Base-by-base conservation (phyloP, 192 early-diverging fungal genomes). In the Linnemannia exigua region DNA sequence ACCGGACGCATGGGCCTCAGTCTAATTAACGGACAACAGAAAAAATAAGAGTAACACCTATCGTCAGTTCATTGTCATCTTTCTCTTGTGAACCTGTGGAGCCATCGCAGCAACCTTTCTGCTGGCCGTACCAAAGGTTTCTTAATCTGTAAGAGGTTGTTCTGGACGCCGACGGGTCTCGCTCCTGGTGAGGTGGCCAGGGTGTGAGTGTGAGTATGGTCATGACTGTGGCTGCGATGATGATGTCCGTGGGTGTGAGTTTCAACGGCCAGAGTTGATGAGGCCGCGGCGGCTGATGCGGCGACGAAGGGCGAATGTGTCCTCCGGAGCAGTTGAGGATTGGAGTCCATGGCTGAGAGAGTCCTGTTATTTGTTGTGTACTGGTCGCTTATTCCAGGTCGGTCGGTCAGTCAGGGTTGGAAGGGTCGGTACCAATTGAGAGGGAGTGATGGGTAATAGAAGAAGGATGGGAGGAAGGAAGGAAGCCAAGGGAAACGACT, bases 261-360 rank as follows among this genome's bases (percentile, higher is more conserved):
- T 51, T 77, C 71, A 52, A 79, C 28, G 33, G 82, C 79, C 3
- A 72, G 75, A 16, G 81, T 48, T 7, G 79, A 31, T 33, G 79
- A 51, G 14, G 73, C 76, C 11, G 77, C 73, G 14, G 75, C 73
- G n/a, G 75, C 69, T 20, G 76, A 52, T 17, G 79, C 77, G 36
- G 78, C 82, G 61, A 74, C 76, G 17, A 86, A 81, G 25, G 82
- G 88, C 46, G 77, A 85, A 36, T 79, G 88, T 5, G 76, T 86
- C 63, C 88, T 79, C 74, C 80, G 58, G 28, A 84, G 17, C 74
- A 80, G 48, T 67, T 84, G 75, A 28, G 80, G 83, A 25, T 70
- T 86, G 5, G 73, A 20, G 58, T 85, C 82, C 82, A 85, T 85
- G 71, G n/a, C 28, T 14, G 28, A 63, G 28, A 63, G 58, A 31